A percentile compares a stretch with the other conserved stretches of the same genome.
phyloP scores from a whole-genome alignment of 1,139 yeast species.

The Geotrichum citri-aurantii region DNA sequence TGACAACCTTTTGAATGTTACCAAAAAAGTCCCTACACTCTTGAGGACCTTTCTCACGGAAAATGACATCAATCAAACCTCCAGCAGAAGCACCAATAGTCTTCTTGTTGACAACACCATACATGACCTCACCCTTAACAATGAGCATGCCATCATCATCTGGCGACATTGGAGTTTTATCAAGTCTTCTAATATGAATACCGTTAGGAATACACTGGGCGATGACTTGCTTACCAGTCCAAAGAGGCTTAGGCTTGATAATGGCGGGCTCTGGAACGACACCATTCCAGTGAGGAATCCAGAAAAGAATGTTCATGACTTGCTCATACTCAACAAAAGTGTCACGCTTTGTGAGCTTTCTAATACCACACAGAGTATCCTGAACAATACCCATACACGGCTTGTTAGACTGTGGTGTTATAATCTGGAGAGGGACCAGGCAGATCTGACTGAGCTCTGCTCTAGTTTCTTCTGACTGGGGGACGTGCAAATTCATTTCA shows the following conservation, averaged over 20 bases:
- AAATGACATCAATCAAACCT: constrained; percentile 93
- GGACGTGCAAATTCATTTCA: constrained; percentile 99
- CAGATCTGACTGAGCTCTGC: constrained; percentile 93
- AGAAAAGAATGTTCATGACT: constrained; percentile 91
- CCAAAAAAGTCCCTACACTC: constrained; percentile 89
- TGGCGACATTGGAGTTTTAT: constrained; percentile 81
- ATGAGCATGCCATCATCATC: constrained; percentile 89
- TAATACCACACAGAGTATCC: constrained; percentile 94
- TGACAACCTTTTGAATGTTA: constrained; percentile 89
- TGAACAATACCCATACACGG: constrained; percentile 99
- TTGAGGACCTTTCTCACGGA: constrained; percentile 94
- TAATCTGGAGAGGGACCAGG: constrained; percentile 96
- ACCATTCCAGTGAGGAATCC: constrained; percentile 99
- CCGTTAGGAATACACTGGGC: constrained; percentile 95
- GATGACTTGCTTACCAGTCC: constrained; percentile 95
- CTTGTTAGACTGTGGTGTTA: constrained; percentile 95
- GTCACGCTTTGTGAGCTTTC: constrained; percentile 92
- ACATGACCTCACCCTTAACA: constrained; percentile 88
- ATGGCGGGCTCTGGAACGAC: constrained; percentile 96
- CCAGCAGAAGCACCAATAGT: constrained; percentile 99
- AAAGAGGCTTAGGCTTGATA: constrained; percentile 87
- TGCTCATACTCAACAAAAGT: constrained; percentile 83
- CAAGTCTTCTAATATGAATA: constrained; percentile 87
- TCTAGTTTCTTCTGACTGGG: constrained; percentile 96
- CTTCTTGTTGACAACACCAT: constrained; percentile 96